phyloP scores from a whole-genome alignment of 441 rosid genomes.

The Erysimum pusillum region DNA sequence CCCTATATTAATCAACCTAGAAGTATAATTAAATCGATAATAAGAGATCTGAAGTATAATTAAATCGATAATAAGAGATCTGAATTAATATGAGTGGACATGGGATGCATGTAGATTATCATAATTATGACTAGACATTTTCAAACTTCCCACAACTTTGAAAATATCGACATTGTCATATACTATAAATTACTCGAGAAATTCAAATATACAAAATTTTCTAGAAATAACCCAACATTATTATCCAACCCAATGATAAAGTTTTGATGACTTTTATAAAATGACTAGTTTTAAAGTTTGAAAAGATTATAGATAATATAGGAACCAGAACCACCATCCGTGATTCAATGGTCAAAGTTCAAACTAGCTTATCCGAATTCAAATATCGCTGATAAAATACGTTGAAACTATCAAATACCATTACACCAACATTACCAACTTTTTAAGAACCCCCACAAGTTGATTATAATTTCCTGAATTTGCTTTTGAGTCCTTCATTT shows the following conservation, averaged over 20 bases:
- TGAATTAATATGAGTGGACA: conserved; percentile 10
- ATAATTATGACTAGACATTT: neutral
- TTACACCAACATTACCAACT: conserved; percentile 42
- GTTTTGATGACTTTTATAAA: too few species aligned
- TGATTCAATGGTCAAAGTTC: conserved; percentile 35
- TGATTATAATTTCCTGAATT: neutral
- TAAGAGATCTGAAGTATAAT: neutral
- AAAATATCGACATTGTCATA: neutral
- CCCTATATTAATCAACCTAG: neutral
- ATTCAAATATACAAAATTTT: neutral
- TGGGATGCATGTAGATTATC: conserved; percentile 6
- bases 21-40: neutral
- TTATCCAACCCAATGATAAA: neutral
- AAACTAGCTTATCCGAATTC: conserved; percentile 26
- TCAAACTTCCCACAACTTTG: conserved; percentile 1
- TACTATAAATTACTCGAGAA: neutral
- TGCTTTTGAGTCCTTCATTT: neutral
- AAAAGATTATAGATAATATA: neutral
- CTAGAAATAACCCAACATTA: neutral
- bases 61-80: neutral
- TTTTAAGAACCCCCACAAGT: conserved; percentile 30
- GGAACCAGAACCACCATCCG: conserved; percentile 7
- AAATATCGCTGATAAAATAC: conserved; percentile 10
- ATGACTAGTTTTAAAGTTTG: neutral
- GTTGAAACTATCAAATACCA: conserved; percentile 35